These are phyloP conservation scores for Alternaria gansuensis DNA, from an alignment of 2,329 filamentous ascomycete species.

Conservation along the genomic window DNA sequence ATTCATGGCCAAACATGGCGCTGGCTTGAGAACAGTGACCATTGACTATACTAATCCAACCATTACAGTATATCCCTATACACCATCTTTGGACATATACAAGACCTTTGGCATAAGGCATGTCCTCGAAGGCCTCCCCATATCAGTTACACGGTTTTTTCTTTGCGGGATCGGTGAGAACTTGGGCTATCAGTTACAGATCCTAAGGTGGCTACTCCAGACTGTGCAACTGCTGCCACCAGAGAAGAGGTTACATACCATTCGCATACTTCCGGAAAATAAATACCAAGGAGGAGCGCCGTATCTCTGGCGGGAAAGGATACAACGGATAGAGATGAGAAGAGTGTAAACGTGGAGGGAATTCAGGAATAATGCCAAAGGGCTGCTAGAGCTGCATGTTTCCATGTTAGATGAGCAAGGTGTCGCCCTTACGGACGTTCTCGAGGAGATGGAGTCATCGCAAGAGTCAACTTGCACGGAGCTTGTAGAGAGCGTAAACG, in stretches of 20 bases:
- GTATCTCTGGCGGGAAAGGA: background rate
- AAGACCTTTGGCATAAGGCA: background rate
- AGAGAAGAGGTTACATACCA: background rate
- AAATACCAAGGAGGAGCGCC: background rate
- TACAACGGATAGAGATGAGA: background rate
- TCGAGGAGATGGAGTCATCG: conserved; percentile 3
- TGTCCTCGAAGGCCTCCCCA: background rate
- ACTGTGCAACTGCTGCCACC: background rate
- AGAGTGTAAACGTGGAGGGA: conserved; percentile 3
- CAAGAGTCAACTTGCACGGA: background rate
- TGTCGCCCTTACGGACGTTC: conserved; percentile 3
- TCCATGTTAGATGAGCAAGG: conserved; percentile 1
- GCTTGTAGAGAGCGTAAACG: background rate
- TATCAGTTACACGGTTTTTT: background rate
- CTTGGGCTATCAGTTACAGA: background rate
- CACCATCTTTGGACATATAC: background rate
- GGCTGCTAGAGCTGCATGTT: background rate
- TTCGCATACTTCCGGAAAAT: background rate
- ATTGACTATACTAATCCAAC: background rate
- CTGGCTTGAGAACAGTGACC: background rate
- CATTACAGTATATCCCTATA: background rate
- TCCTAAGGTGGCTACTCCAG: background rate
- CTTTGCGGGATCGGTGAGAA: background rate
- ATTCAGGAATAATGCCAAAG: background rate
- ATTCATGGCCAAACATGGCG: conserved; percentile 8